A percentile compares a stretch with the other conserved stretches of the same genome.
Conservation (phyloP, 805 yeast genomes). For the Ogataea corticis region DNA sequence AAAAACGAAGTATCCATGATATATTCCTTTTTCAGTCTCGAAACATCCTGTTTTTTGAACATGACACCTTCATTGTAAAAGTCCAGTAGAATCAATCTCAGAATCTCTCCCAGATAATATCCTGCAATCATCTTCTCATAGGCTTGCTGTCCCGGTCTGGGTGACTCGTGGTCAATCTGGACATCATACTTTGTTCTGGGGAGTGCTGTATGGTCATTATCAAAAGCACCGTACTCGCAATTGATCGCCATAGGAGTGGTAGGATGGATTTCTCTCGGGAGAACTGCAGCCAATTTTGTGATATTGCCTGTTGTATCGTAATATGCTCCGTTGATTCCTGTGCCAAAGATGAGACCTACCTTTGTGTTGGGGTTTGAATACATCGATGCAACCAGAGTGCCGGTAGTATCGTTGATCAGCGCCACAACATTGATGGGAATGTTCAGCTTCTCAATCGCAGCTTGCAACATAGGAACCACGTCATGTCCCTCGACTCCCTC, state of each 20-base stretch:
- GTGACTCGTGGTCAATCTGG: conserved; percentile 78
- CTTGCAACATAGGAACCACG: conserved; percentile 88
- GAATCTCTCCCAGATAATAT: conserved; percentile 89
- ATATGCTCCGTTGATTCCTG: conserved; percentile 97
- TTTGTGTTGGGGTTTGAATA: conserved; percentile 85
- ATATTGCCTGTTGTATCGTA: conserved; percentile 72
- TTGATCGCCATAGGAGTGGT: conserved; percentile 89
- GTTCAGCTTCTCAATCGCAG: conserved; percentile 59
- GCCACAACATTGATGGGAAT: conserved; percentile 89
- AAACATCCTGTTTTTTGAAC: conserved; percentile 68
- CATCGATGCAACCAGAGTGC: conserved; percentile 93
- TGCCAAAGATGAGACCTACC: conserved; percentile 96
- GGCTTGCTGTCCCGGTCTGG: conserved; percentile 94
- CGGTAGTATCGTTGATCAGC: conserved; percentile 94
- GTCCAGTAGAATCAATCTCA: conserved; percentile 79
- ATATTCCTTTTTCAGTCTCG: conserved; percentile 61
- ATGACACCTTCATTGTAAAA: conserved; percentile 62
- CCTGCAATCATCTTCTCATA: conserved; percentile 98
- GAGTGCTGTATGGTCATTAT: conserved; percentile 77
- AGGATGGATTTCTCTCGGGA: conserved; percentile 58
- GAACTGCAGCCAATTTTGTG: conserved; percentile 76
- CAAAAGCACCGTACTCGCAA: conserved; percentile 98
- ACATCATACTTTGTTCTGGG: conserved; percentile 91
- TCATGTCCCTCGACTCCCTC: conserved; percentile 91
- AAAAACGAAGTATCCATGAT: conserved; percentile 89